phyloP scores from a whole-genome alignment of 768 basidiomycete species.

The Lentinus tigrinus region DNA sequence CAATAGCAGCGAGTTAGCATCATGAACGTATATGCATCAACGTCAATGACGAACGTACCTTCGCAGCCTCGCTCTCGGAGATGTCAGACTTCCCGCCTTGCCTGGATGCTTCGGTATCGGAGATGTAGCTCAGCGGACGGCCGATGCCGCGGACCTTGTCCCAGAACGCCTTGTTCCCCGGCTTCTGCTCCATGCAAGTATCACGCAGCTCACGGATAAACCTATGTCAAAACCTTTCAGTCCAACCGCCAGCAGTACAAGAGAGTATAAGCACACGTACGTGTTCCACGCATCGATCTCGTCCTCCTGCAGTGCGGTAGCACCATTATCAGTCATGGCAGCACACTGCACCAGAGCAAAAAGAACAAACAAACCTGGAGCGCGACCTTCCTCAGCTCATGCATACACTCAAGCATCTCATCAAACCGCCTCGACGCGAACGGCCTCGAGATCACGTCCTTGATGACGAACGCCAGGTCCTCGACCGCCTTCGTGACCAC shows the following conservation, averaged over 20 bases:
- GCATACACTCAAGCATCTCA: slow-evolving; percentile 76
- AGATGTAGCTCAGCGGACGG: slow-evolving; percentile 58
- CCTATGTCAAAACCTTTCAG: slow-evolving; percentile 33
- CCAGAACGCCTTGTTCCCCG: slow-evolving; percentile 75
- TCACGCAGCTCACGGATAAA: slow-evolving; percentile 60
- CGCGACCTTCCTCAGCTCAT: slow-evolving; percentile 61
- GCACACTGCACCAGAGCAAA: not conserved
- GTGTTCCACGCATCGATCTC: slow-evolving; percentile 82
- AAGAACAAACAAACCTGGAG: slow-evolving; percentile 46
- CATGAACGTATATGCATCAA: not conserved
- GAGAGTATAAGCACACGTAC: slow-evolving; percentile 37
- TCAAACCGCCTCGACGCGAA: slow-evolving; percentile 66
- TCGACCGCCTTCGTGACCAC: slow-evolving; percentile 83
- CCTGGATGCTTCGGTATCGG: slow-evolving; percentile 56
- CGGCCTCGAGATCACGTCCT: slow-evolving; percentile 65
- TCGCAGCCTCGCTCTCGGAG: slow-evolving; percentile 50
- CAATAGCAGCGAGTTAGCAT: not conserved
- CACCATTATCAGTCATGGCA: not conserved
- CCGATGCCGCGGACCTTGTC: slow-evolving; percentile 44
- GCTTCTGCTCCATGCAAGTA: slow-evolving; percentile 46
- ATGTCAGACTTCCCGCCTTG: slow-evolving; percentile 57
- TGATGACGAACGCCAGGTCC: slow-evolving; percentile 70
- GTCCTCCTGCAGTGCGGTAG: slow-evolving; percentile 71
- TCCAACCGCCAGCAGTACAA: too few species aligned
- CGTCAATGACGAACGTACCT: slow-evolving; percentile 46